Base-by-base conservation (phyloP, 169 alveolate genomes). In the Sarcocystis neurona region DNA sequence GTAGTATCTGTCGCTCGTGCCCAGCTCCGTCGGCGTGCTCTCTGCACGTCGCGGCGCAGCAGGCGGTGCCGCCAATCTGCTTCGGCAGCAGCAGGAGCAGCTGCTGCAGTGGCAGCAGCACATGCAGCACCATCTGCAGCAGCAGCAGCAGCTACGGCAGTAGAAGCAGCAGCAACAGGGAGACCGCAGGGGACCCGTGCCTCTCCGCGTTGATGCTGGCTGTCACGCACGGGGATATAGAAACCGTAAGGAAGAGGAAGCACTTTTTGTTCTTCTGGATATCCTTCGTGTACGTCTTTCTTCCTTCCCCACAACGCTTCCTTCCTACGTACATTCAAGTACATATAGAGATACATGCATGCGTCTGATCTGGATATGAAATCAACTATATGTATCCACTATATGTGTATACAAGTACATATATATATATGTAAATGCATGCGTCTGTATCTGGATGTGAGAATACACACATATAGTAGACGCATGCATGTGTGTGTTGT, bases 201-300 rank as follows among this genome's bases (percentile, higher is more conserved):
- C 1, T 53, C 32, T 74, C 87, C 8, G 87, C 87, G n/a, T 39
- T 79, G 53, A 56, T 79, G 70, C 87, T 50, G 27, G 87, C 87
- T 18, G 74, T 58, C 47, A 50, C 34, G 37, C 47, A 46, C 60
- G 50, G 87, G 32, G 50, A 79, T 58, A 27, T 53, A 4, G 12
- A 41, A 1, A 37, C 32, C 6, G 75, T 63, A n/a, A 63, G 75
- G 75, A 58, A 34, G 70, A 34, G 27, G 70, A 58, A 2, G 23
- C 18, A 12, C n/a, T n/a, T n/a, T n/a, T n/a, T n/a, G n/a, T n/a
- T n/a, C n/a, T n/a, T n/a, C n/a, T n/a, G n/a, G n/a, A n/a, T n/a
- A n/a, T n/a, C n/a, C n/a, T n/a, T n/a, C n/a, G n/a, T n/a, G n/a
- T n/a, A 12, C 39, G 70, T 23, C 4, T 27, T 23, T 2, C 4